phyloP scores from a whole-genome alignment of 768 basidiomycete species.

The Suillus sp. region DNA sequence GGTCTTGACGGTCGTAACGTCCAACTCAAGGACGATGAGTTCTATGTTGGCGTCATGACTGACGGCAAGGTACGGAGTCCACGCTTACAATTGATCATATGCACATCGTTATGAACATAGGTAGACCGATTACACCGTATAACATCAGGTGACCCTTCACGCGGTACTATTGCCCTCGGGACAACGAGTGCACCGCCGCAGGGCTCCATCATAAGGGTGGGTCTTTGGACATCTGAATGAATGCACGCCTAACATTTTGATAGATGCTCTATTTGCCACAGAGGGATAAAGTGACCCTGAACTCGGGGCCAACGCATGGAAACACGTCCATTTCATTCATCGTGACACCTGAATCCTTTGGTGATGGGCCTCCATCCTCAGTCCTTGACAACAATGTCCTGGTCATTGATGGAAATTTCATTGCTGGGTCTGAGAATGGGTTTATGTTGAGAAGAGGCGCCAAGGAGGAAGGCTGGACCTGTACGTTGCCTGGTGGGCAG shows the following conservation, averaged over 20 bases:
- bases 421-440: slow-evolving; percentile 59
- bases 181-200: slow-evolving; percentile 49
- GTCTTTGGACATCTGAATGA: slow-evolving; percentile 16
- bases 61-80: slow-evolving; percentile 19
- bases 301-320: slow-evolving; percentile 9
- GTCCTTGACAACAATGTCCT: slow-evolving; percentile 23
- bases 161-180: slow-evolving; percentile 66
- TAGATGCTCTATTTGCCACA: slow-evolving; percentile 48
- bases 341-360: slow-evolving; percentile 22
- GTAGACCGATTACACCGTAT: slow-evolving; percentile 52
- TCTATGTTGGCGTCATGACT: slow-evolving; percentile 51
- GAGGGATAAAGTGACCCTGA: slow-evolving; percentile 12
- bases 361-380: not conserved
- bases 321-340: slow-evolving; percentile 25
- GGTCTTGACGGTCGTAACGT: slow-evolving; percentile 29
- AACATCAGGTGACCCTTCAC: slow-evolving; percentile 70
- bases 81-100: not conserved
- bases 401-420: slow-evolving; percentile 32
- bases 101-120: not conserved
- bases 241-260: slow-evolving; percentile 5
- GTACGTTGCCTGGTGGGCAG: slow-evolving; percentile 40
- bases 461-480: slow-evolving; percentile 38
- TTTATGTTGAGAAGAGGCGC: slow-evolving; percentile 40
- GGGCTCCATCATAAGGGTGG: slow-evolving; percentile 56
- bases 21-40: slow-evolving; percentile 55